Evolutionary conservation across 495 filamentous ascomycete genomes (phyloP).

Genomic region (Penicillium macrosclerotiorum): DNA sequence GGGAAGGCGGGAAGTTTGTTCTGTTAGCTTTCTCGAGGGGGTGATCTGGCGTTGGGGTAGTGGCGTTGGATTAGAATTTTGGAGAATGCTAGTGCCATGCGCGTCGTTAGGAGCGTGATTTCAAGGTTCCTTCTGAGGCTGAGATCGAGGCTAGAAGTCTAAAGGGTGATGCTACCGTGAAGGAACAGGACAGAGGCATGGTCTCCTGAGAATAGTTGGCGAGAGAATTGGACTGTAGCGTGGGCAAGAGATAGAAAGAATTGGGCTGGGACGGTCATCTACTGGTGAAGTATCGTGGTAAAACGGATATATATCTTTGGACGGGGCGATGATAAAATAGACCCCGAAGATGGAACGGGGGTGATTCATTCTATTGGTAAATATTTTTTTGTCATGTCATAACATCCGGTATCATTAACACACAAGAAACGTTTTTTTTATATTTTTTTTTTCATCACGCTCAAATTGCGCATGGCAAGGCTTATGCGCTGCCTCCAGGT

Average conservation of each 20-base stretch:
- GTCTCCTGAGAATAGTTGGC: too few relatives aligned
- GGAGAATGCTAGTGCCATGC: too few relatives aligned
- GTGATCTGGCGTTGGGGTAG: not conserved
- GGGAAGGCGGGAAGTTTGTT: not conserved
- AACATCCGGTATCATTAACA: conserved; percentile 37
- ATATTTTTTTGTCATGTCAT: conserved; percentile 19
- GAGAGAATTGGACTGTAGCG: too few relatives aligned
- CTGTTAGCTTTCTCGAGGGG: conserved; percentile 1
- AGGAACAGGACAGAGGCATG: too few relatives aligned
- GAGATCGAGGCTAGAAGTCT: too few relatives aligned
- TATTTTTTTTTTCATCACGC: conserved; percentile 21
- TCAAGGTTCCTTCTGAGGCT: too few relatives aligned
- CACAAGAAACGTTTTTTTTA: conserved; percentile 16
- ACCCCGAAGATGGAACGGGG: too few relatives aligned
- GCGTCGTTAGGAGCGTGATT: too few relatives aligned
- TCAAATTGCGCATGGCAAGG: conserved; percentile 10
- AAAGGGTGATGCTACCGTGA: too few relatives aligned
- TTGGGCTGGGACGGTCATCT: too few relatives aligned
- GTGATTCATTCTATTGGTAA: conserved; percentile 20
- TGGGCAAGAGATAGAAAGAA: too few relatives aligned
- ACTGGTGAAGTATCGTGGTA: not conserved
- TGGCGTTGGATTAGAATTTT: too few relatives aligned
- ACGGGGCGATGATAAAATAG: not conserved
- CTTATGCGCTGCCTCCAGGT: conserved; percentile 46
- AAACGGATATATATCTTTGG: not conserved